Base-by-base conservation (phyloP, 352 stramenopile genomes). In the Globisporangium alternatum region DNA sequence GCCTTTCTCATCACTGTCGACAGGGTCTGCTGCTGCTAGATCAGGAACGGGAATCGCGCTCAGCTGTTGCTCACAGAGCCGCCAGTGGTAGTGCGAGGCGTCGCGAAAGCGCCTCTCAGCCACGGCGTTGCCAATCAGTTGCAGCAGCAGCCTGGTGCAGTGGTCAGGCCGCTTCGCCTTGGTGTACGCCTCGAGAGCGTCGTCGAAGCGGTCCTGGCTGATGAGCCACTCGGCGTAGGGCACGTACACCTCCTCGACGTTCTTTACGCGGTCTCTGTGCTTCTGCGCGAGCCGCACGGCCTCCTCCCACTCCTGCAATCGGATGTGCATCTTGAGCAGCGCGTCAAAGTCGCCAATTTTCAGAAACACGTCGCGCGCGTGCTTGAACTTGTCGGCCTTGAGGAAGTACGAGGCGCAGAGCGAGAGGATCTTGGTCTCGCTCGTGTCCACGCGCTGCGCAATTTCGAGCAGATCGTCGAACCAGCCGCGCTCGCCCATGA, bases 181-280 rank as follows among this genome's bases (percentile, higher is more conserved):
- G 15, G 79, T 83, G 70, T 96, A 99, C 15, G 95, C 94, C 22
- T 96, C 83, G 33, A 98, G 80, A 7, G 96, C 95, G 33, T 97
- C 91, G 57, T 98, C 88, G 48, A 97, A 98, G 13, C 91, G 81
- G 56, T 98, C 96, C 59, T 98, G 80, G 3, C 76, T 84, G 30
- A 93, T 81, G 47, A 98, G 76, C 88, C 91, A 98, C 56, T 98
- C 81, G 7, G 90, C 96, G 68, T 98, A 98, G 2, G 95, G 93
- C 19, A 97, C 76, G 60, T 96, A 98, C 8, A 98, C 86, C 6
- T 91, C 76, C 57, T 97, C 88, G 9, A 91, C 83, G 58, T 97
- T 87, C 62, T 85, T 72, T 13, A 93, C 75, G n/a, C 78, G 81
- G 55, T 92, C 79, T 19, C 74, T 74, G 71, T 95, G 83, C 75